phyloP scores from a whole-genome alignment of 73 alveolate genomes.

The Urostyla sp. region DNA sequence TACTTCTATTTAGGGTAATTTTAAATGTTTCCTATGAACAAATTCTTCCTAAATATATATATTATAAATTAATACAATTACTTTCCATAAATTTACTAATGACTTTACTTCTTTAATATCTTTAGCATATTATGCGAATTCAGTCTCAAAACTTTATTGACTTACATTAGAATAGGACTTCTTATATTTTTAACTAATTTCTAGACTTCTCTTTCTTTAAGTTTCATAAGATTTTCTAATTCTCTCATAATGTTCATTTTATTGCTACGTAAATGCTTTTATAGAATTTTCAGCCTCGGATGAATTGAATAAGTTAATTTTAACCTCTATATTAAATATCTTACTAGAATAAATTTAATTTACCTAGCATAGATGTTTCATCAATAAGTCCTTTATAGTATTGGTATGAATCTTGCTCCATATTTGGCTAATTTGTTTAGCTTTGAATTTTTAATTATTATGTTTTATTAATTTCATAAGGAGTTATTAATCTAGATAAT shows the following conservation, averaged over 20 bases:
- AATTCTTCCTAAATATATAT: no score
- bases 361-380: no score
- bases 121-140: slow-evolving; percentile 26
- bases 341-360: no score
- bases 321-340: no score
- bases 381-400: no score
- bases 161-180: neutral
- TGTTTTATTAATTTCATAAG: neutral
- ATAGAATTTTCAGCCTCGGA: no score
- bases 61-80: no score
- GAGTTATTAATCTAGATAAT: neutral
- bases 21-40: slow-evolving; percentile 44
- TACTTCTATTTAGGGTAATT: no score
- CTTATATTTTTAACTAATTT: neutral
- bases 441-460: neutral
- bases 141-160: neutral
- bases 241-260: neutral
- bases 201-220: neutral
- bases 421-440: neutral
- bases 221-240: neutral
- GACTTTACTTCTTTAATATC: slow-evolving; percentile 66
- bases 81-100: slow-evolving; percentile 64
- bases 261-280: neutral
- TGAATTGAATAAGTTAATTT: neutral
- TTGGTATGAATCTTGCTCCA: no score